Evolutionary conservation across 139 green algal species (phyloP).

Genomic region (Volvox africanus): DNA sequence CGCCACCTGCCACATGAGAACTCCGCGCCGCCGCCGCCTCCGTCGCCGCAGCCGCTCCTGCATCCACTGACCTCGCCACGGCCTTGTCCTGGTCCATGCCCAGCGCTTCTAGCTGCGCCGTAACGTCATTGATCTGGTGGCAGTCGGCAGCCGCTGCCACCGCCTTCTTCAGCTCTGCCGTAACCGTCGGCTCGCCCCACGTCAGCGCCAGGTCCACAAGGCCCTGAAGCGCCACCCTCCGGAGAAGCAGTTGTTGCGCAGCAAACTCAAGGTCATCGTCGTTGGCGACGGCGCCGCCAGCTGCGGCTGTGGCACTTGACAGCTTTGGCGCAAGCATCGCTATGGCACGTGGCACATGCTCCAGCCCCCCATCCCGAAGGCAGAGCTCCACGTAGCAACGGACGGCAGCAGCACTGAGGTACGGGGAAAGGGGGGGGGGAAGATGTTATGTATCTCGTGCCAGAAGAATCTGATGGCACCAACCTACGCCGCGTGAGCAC

Average conservation of each 20-base stretch:
- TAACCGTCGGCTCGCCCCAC: constrained; percentile 13
- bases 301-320: neutral
- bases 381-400: constrained; percentile 17
- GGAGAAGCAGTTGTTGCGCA: constrained; percentile 3
- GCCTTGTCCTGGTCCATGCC: constrained; percentile 19
- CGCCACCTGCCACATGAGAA: neutral
- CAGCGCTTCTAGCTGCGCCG: neutral
- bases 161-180: neutral
- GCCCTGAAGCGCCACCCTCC: neutral
- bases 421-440: no score
- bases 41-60: neutral
- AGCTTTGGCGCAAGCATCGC: neutral
- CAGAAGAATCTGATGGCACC: no score
- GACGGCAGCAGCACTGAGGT: neutral
- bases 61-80: neutral
- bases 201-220: constrained; percentile 31
- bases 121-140: neutral
- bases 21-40: neutral
- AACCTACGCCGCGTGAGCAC: no score
- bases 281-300: neutral
- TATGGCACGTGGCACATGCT: neutral
- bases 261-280: neutral
- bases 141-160: neutral
- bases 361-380: constrained; percentile 14
- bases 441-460: no score